Base-by-base conservation (phyloP, 2,329 filamentous ascomycete species). In the Fusarium staphyleae region DNA sequence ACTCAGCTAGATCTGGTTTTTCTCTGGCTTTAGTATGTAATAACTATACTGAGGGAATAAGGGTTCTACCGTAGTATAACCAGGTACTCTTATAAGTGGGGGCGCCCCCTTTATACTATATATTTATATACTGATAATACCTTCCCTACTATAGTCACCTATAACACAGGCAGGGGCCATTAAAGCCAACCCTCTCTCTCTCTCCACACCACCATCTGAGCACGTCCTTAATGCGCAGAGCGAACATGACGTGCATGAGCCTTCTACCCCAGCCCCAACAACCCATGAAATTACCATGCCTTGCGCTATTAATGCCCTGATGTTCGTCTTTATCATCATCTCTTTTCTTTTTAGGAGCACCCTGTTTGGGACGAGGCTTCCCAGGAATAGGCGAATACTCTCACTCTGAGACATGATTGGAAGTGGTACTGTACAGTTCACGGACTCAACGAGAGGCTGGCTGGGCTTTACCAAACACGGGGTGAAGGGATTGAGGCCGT, bases 221-320 rank as follows among this genome's bases (percentile, higher is more conserved):
- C 32, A 18, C 11, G 52, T 60, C 19, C 42, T 24, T 41, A 57
- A 42, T 62, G 53, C 58, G 58, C 58, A 62, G 55, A 55, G 58
- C 58, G 54, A 58, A 46, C 58, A 61, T 61, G 58, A 55, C 60
- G 58, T 61, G 58, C 58, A 61, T 62, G 49, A 61, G 49, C 39
- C 37, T 24, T 24, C 6, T 51, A 52, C 49, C 54, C 42, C 42
- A 45, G 54, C 12, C 45, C 58, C 49, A 59, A 59, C 24, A 58
- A 32, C 49, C 55, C 49, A 58, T 54, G 35, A 16, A 29, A 34
- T 47, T 50, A 33, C 26, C 35, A 48, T 24, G 14, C 19, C 19
- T 15, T 40, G 18, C 35, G 22, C 34, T 40, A n/a, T 48, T 18
- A 41, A 18, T 12, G 18, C 34, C 29, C 37, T 55, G 49, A 45